These are phyloP conservation scores for Paradendryphiella salina DNA, from an alignment of 2,329 filamentous ascomycete species.

Conservation along the genomic window DNA sequence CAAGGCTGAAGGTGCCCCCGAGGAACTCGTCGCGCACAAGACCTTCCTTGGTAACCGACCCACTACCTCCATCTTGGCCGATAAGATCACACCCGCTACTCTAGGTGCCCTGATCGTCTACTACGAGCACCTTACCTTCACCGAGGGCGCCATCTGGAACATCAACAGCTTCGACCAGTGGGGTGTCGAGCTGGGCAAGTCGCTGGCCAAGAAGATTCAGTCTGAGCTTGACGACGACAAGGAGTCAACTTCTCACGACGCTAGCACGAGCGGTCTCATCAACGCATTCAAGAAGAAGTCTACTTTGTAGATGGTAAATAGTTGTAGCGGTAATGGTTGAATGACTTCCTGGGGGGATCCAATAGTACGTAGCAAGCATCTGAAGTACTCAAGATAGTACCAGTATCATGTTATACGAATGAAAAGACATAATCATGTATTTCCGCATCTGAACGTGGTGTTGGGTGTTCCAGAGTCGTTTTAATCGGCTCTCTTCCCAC, in stretches of 20 bases:
- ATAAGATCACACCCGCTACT: slow-evolving; percentile 90
- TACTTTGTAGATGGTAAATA: slow-evolving; percentile 33
- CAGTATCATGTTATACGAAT: slow-evolving; percentile 11
- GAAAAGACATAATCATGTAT: neutral
- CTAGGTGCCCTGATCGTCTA: slow-evolving; percentile 95
- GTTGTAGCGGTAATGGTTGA: slow-evolving; percentile 4
- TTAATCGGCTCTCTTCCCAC: slow-evolving; percentile 50
- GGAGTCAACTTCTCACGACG: slow-evolving; percentile 74
- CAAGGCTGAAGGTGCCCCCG: slow-evolving; percentile 71
- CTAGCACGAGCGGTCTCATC: slow-evolving; percentile 86
- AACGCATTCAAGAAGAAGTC: slow-evolving; percentile 86
- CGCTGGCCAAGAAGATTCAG: slow-evolving; percentile 72
- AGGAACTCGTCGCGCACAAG: slow-evolving; percentile 91
- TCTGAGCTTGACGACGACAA: slow-evolving; percentile 80
- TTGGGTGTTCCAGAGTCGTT: neutral
- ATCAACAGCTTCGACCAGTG: slow-evolving; percentile 99
- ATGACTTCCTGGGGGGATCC: slow-evolving; percentile 15
- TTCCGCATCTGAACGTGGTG: neutral
- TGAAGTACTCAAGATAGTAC: slow-evolving; percentile 7
- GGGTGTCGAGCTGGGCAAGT: slow-evolving; percentile 98
- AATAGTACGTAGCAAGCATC: slow-evolving; percentile 8
- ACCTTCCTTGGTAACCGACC: slow-evolving; percentile 97
- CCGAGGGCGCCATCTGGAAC: slow-evolving; percentile 97
- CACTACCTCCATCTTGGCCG: slow-evolving; percentile 90
- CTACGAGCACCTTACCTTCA: slow-evolving; percentile 98